phyloP scores from a whole-genome alignment of 2,329 filamentous ascomycete genomes.

The Colletotrichum lentis region DNA sequence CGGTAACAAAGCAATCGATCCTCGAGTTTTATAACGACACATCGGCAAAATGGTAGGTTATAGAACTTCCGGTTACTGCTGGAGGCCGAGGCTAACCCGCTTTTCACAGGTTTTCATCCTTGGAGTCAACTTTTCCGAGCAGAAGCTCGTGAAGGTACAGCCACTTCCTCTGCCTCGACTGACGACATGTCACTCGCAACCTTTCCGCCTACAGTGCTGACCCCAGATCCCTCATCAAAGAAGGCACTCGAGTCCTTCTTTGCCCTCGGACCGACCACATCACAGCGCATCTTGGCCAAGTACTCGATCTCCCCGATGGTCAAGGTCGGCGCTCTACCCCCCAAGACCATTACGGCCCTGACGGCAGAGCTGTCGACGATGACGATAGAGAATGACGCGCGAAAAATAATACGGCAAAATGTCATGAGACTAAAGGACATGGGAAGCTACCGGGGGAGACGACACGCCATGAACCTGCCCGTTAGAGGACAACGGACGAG shows the following conservation, averaged over 20 bases:
- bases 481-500: slow-evolving; percentile 90
- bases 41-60: slow-evolving; percentile 20
- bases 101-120: slow-evolving; percentile 79
- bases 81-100: background rate
- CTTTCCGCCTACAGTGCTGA: slow-evolving; percentile 17
- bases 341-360: slow-evolving; percentile 80
- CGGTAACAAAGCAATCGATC: slow-evolving; percentile 1
- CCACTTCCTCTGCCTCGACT: background rate
- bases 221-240: slow-evolving; percentile 47
- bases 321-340: slow-evolving; percentile 76
- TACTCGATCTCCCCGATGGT: slow-evolving; percentile 87
- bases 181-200: background rate
- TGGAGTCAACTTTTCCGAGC: slow-evolving; percentile 85
- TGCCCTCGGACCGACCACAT: slow-evolving; percentile 76
- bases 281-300: slow-evolving; percentile 82
- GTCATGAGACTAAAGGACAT: slow-evolving; percentile 89
- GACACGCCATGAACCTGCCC: slow-evolving; percentile 92
- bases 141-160: slow-evolving; percentile 81
- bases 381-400: slow-evolving; percentile 91
- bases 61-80: too few relatives aligned
- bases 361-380: slow-evolving; percentile 87
- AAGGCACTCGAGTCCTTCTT: slow-evolving; percentile 86
- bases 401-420: slow-evolving; percentile 80
- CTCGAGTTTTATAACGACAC: background rate
- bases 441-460: slow-evolving; percentile 84